Evolutionary conservation across 257 asterid genomes (phyloP).

Genomic region (Solanum boliviense): DNA sequence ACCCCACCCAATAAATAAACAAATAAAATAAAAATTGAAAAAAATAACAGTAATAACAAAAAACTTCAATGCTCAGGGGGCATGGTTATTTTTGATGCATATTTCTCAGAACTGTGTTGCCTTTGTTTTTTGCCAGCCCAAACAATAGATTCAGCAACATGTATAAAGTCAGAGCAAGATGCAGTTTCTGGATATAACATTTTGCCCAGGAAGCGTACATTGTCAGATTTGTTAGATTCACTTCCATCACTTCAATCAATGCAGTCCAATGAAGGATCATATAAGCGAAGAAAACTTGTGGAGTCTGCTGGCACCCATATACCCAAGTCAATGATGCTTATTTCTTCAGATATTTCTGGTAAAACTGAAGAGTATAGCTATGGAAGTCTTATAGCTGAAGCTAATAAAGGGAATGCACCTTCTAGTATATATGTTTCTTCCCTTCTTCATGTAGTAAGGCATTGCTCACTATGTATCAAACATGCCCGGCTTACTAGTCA

Average conservation of each 20-base stretch:
- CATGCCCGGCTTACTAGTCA: conserved; percentile 96
- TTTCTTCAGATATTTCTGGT: conserved; percentile 34
- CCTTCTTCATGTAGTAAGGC: conserved; percentile 86
- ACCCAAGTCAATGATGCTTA: conserved; percentile 24
- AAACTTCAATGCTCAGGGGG: not conserved
- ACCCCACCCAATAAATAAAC: not conserved
- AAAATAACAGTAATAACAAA: not conserved
- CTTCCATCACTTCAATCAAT: conserved; percentile 60
- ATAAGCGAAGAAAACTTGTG: conserved; percentile 58
- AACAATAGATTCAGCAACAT: conserved; percentile 36
- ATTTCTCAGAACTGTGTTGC: not conserved
- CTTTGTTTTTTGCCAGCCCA: conserved; percentile 28
- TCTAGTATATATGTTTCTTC: conserved; percentile 69
- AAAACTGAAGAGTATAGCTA: conserved; percentile 50
- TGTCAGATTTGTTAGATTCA: conserved; percentile 54
- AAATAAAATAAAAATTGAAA: not conserved
- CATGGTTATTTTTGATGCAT: not conserved
- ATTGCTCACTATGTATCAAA: conserved; percentile 87
- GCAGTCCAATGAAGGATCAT: conserved; percentile 31
- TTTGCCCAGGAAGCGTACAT: conserved; percentile 55
- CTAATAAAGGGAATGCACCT: conserved; percentile 79
- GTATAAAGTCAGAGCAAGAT: conserved; percentile 32
- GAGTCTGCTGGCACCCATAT: conserved; percentile 26
- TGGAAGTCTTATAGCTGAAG: conserved; percentile 70
- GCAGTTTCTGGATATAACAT: conserved; percentile 27